Evolutionary conservation across 352 stramenopile species (phyloP).

Genomic region (Globisporangium splendens): DNA sequence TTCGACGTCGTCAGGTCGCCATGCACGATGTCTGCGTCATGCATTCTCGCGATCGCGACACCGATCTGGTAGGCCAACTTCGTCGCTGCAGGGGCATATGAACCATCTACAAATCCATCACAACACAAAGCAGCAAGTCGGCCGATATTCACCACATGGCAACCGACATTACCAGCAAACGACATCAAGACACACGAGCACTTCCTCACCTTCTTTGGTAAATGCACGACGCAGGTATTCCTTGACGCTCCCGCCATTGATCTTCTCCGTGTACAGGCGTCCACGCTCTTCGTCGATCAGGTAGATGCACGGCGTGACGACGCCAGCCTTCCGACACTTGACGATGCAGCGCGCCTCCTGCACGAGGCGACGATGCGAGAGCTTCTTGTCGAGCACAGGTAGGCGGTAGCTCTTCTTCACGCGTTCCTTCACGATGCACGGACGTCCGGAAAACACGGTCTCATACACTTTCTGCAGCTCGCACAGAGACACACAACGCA

Average conservation of each 20-base stretch:
- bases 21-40: constrained; percentile 91
- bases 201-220: constrained; percentile 30
- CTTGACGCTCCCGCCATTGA: constrained; percentile 68
- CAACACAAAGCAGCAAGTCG: not conserved
- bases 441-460: constrained; percentile 54
- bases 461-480: constrained; percentile 69
- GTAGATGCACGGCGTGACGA: constrained; percentile 72
- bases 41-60: constrained; percentile 88
- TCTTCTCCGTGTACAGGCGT: constrained; percentile 70
- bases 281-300: constrained; percentile 75
- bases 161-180: too few species aligned
- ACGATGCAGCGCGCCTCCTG: constrained; percentile 81
- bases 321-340: constrained; percentile 71
- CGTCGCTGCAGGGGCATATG: constrained; percentile 37
- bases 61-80: constrained; percentile 84
- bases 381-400: constrained; percentile 73
- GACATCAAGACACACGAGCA: not conserved
- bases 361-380: constrained; percentile 73
- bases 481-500: not conserved
- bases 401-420: constrained; percentile 81
- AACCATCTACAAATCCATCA: constrained; percentile 11
- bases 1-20: constrained; percentile 94
- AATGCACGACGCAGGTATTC: constrained; percentile 57
- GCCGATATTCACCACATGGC: too few species aligned
- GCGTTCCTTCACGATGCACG: constrained; percentile 81